A percentile compares a stretch with the other conserved stretches of the same genome.
These are phyloP conservation scores for Russula virescens DNA, from an alignment of 768 basidiomycete genomes.

Conservation along the genomic window DNA sequence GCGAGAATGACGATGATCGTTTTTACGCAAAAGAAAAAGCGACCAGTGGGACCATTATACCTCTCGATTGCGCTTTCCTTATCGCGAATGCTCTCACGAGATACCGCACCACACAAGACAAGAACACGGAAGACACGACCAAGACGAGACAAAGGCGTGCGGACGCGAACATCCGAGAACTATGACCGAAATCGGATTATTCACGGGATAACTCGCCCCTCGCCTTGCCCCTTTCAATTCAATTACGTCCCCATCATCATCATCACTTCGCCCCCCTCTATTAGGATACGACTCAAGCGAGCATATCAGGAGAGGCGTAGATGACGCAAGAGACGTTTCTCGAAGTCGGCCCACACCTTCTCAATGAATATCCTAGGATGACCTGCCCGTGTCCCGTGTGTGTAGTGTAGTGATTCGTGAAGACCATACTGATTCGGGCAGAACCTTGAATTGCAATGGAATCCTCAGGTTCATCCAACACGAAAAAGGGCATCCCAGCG, in stretches of 20 bases:
- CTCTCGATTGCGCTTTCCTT: not conserved
- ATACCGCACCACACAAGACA: not conserved
- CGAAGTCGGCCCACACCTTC: not conserved
- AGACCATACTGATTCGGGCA: not conserved
- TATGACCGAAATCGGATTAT: not conserved
- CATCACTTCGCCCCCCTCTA: not conserved
- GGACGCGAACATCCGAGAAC: no score
- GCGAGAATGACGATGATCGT: no score
- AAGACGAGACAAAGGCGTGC: no score
- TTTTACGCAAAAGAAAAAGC: no score
- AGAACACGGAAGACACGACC: not conserved
- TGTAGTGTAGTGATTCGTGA: not conserved
- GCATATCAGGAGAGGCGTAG: conserved; percentile 2
- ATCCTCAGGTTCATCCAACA: not conserved
- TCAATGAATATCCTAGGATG: not conserved
- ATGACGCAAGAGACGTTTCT: conserved; percentile 9
- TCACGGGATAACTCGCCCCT: not conserved
- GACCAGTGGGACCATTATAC: no score
- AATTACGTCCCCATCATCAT: conserved; percentile 9
- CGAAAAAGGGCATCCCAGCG: not conserved
- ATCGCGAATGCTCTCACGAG: conserved; percentile 11
- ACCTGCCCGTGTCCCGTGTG: not conserved
- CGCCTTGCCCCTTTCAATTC: not conserved
- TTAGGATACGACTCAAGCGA: not conserved
- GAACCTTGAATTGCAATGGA: conserved; percentile 1